Evolutionary conservation across 2,329 filamentous ascomycete species (phyloP).

Genomic region (Botrytis squamosa): DNA sequence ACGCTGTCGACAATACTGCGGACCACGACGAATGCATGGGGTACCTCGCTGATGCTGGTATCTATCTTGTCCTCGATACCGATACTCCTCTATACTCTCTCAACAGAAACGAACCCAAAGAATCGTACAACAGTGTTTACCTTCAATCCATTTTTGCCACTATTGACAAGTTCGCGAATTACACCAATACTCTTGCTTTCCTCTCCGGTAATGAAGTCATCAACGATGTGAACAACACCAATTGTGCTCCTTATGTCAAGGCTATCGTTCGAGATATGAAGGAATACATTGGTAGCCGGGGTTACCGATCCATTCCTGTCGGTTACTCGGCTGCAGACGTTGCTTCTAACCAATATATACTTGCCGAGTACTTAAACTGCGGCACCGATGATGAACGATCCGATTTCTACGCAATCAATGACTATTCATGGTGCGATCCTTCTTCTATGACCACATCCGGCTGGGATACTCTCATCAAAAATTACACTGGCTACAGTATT

Average conservation of each 20-base stretch:
- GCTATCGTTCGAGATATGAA: slow-evolving; percentile 58
- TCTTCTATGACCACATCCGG: slow-evolving; percentile 59
- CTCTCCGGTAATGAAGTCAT: slow-evolving; percentile 61
- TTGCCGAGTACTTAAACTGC: slow-evolving; percentile 73
- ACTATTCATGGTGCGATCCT: slow-evolving; percentile 65
- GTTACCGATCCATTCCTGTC: slow-evolving; percentile 53
- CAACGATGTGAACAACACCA: slow-evolving; percentile 52
- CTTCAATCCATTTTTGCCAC: slow-evolving; percentile 71
- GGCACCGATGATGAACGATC: slow-evolving; percentile 63
- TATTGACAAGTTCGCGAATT: slow-evolving; percentile 64
- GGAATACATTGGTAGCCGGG: slow-evolving; percentile 49
- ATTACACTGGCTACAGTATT: slow-evolving; percentile 65
- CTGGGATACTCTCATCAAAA: slow-evolving; percentile 67
- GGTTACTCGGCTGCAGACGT: slow-evolving; percentile 66
- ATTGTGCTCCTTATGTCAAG: slow-evolving; percentile 56
- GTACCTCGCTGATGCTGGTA: slow-evolving; percentile 63
- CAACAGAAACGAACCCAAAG: slow-evolving; percentile 57
- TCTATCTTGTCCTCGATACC: slow-evolving; percentile 71
- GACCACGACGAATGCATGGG: slow-evolving; percentile 70
- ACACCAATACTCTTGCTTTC: slow-evolving; percentile 66
- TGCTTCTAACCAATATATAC: slow-evolving; percentile 64
- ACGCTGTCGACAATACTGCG: slow-evolving; percentile 69
- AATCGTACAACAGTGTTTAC: slow-evolving; percentile 69
- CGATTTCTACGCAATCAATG: slow-evolving; percentile 67
- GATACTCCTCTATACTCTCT: slow-evolving; percentile 69